Conservation (phyloP, 2,329 filamentous ascomycete genomes). For the Sphaerulina vaccinii region DNA sequence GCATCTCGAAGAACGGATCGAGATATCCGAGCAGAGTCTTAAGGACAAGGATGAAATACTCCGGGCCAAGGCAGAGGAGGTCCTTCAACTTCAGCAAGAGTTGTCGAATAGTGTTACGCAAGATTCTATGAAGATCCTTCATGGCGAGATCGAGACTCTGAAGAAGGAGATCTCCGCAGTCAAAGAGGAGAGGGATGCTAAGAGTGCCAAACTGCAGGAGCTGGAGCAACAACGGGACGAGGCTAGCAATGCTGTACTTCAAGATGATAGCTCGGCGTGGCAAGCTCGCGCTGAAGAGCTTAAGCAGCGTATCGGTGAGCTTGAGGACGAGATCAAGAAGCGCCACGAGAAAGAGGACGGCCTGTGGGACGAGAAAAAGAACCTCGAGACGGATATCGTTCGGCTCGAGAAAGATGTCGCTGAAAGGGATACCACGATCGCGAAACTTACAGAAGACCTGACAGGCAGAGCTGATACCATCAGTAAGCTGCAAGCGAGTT, state of each 20-base stretch:
- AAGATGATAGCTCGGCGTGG: slow-evolving; percentile 4
- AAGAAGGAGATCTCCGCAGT: slow-evolving; percentile 86
- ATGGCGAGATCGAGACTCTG: slow-evolving; percentile 67
- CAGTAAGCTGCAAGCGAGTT: slow-evolving; percentile 17
- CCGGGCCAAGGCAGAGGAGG: slow-evolving; percentile 83
- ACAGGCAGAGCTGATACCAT: neutral
- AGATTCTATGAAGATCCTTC: slow-evolving; percentile 26
- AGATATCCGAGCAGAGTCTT: slow-evolving; percentile 70
- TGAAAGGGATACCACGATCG: neutral
- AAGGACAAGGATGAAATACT: slow-evolving; percentile 67
- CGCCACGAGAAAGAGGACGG: no score
- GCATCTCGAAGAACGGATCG: slow-evolving; percentile 31
- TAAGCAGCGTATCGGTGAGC: slow-evolving; percentile 61
- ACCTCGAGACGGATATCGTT: slow-evolving; percentile 48
- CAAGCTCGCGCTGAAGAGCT: slow-evolving; percentile 55
- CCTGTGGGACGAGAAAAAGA: no score
- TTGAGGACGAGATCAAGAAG: slow-evolving; percentile 1
- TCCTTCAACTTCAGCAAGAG: slow-evolving; percentile 78
- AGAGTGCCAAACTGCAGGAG: slow-evolving; percentile 4
- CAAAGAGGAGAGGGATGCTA: slow-evolving; percentile 59
- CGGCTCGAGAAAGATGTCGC: slow-evolving; percentile 32
- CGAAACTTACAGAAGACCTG: neutral
- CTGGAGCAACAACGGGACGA: slow-evolving; percentile 3
- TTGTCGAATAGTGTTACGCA: slow-evolving; percentile 59
- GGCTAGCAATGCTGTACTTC: neutral